Evolutionary conservation across 1,139 yeast genomes (phyloP).

Genomic region (Nadsonia commutata): DNA sequence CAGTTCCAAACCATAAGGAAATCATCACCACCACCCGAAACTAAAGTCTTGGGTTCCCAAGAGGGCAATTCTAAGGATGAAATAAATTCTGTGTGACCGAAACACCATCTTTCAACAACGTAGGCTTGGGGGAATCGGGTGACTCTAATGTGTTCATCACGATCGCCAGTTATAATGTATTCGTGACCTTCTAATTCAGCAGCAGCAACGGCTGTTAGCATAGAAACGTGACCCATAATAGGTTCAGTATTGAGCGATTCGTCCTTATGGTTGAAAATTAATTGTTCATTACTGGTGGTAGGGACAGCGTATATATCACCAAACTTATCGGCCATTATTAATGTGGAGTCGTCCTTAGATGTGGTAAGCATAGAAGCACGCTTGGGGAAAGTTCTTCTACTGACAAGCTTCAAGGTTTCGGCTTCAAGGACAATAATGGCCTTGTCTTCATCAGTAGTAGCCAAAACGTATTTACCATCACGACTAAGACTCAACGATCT

Average conservation of each 20-base stretch:
- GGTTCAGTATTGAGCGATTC: slow-evolving; percentile 42
- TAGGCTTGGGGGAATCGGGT: slow-evolving; percentile 67
- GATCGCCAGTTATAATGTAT: slow-evolving; percentile 66
- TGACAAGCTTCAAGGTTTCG: slow-evolving; percentile 32
- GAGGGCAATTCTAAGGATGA: slow-evolving; percentile 43
- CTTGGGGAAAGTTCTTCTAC: slow-evolving; percentile 72
- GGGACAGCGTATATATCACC: slow-evolving; percentile 77
- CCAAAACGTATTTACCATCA: slow-evolving; percentile 42
- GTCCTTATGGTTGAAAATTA: slow-evolving; percentile 18
- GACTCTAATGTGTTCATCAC: slow-evolving; percentile 94
- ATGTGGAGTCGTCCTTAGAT: slow-evolving; percentile 32
- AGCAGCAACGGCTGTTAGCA: slow-evolving; percentile 64
- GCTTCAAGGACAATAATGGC: slow-evolving; percentile 35
- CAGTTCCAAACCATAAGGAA: slow-evolving; percentile 70
- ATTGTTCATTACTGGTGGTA: slow-evolving; percentile 10
- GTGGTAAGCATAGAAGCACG: slow-evolving; percentile 72
- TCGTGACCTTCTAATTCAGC: slow-evolving; percentile 31
- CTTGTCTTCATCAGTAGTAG: slow-evolving; percentile 73
- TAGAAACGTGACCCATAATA: slow-evolving; percentile 87
- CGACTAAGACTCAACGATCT: slow-evolving; percentile 42
- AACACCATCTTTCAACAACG: slow-evolving; percentile 67
- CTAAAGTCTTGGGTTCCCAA: slow-evolving; percentile 34
- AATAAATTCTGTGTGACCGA: slow-evolving; percentile 78
- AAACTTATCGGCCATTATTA: slow-evolving; percentile 86
- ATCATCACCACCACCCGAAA: slow-evolving; percentile 89